phyloP scores from a whole-genome alignment of 2,329 filamentous ascomycete genomes.

The Coniella vitis region DNA sequence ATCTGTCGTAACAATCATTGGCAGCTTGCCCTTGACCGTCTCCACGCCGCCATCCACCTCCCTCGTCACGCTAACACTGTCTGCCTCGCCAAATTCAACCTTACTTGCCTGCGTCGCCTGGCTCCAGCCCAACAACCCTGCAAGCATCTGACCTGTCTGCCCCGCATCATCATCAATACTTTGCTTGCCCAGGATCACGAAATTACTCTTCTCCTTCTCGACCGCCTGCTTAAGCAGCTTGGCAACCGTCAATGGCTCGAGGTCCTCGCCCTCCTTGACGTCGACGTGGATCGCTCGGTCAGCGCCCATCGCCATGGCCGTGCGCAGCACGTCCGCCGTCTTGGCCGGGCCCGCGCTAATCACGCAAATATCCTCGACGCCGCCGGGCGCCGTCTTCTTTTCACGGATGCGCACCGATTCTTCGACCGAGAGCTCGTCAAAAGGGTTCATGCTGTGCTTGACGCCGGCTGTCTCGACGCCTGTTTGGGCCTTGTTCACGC shows the following conservation, averaged over 20 bases:
- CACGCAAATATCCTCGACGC: conserved; percentile 86
- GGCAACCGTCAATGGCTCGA: conserved; percentile 87
- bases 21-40: conserved; percentile 77
- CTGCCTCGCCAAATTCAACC: conserved; percentile 67
- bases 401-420: conserved; percentile 93
- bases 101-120: conserved; percentile 92
- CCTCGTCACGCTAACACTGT: conserved; percentile 68
- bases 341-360: conserved; percentile 86
- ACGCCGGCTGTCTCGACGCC: conserved; percentile 87
- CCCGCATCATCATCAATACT: conserved; percentile 93
- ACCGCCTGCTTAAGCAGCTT: conserved; percentile 80
- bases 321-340: conserved; percentile 80
- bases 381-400: conserved; percentile 62
- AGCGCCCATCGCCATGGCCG: conserved; percentile 97
- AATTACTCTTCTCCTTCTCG: conserved; percentile 77
- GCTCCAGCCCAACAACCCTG: conserved; percentile 82
- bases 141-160: conserved; percentile 98
- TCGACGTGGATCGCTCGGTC: conserved; percentile 89
- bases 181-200: conserved; percentile 95
- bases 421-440: conserved; percentile 97
- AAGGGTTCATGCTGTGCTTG: conserved; percentile 98
- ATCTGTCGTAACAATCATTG: conserved; percentile 93
- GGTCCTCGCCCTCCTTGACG: conserved; percentile 62
- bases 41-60: conserved; percentile 96
- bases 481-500: conserved; percentile 67